Evolutionary conservation across 352 stramenopile species (phyloP), one percentile per base, ranked within the genome.

Genomic region (Phytophthora pseudosyringae): DNA sequence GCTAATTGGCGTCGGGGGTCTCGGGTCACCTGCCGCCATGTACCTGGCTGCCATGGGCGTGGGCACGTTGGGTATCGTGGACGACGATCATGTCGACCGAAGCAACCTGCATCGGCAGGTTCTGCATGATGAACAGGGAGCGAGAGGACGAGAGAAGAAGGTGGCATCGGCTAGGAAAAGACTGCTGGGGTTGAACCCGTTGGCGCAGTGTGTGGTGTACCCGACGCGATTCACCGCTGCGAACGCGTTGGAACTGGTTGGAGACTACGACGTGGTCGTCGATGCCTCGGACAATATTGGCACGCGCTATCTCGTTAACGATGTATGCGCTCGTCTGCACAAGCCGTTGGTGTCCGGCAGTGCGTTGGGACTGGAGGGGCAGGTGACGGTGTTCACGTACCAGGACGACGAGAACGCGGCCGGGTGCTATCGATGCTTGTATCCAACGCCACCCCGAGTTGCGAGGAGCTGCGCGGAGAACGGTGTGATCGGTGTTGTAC

Each of bases 91-190:
- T 58, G 97, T 99, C 21, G 97, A 99, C 49, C 77, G 86, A 39
- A 98, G 86, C 50, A 99, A 99, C 77, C 75, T 99, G 56, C 98
- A 99, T 70, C 83, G 97, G 5, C 98, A 99, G 75, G 81, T 99
- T 49, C 83, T 98, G 25, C 96, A 99, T 67, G 90, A 89, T 54
- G 86, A 97, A 56, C 58, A 62, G 1, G 81, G 90, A 44, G 68
- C 95, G 0, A 83, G 83, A 2, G n/a, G 61, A 10, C 16, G 18
- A 13, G 69, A 86, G 63, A 91, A 90, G 45, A 99, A 99, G 67
- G 96, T 97, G 13, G 49, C 86, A 11, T 98, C 94, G 9, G 95
- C 97, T 0, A 73, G 71, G 12, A 64, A 60, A 48, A 73, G 75
- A 31, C 51, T 94, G 15, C 58, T 52, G 1, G 50, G 59, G 11